Evolutionary conservation across 2,329 filamentous ascomycete genomes (phyloP).

Genomic region (Talaromyces atroroseus): DNA sequence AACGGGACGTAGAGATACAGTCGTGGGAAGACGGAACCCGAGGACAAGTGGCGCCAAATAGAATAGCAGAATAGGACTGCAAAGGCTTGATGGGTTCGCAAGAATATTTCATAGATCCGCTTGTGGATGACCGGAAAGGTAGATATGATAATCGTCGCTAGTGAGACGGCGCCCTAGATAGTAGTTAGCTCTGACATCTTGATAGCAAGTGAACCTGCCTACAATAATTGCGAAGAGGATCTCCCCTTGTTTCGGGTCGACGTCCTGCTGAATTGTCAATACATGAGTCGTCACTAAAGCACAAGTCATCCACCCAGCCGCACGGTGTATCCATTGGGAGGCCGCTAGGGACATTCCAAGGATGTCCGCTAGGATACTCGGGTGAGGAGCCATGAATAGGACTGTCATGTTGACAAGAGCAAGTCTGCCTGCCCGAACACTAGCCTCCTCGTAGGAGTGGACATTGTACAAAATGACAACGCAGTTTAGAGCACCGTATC

Average conservation of each 20-base stretch:
- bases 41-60: conserved; percentile 19
- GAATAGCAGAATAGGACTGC: conserved; percentile 19
- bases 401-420: conserved; percentile 20
- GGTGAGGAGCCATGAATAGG: conserved; percentile 17
- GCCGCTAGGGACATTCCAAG: conserved; percentile 16
- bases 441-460: not conserved
- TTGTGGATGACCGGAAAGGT: conserved; percentile 19
- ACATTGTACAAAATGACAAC: not conserved
- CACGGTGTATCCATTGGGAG: conserved; percentile 18
- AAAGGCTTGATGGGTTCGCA: conserved; percentile 20
- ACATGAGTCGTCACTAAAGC: conserved; percentile 17
- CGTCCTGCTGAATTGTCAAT: not conserved
- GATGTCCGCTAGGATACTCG: conserved; percentile 17
- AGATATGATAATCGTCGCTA: conserved; percentile 18
- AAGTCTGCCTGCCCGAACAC: conserved; percentile 14
- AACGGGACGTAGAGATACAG: conserved; percentile 20
- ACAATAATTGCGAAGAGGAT: conserved; percentile 8
- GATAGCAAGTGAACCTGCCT: not conserved
- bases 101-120: conserved; percentile 23
- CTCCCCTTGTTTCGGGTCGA: too few relatives aligned
- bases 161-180: conserved; percentile 14
- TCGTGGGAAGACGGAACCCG: conserved; percentile 9
- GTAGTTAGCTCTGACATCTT: conserved; percentile 10
- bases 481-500: not conserved
- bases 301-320: conserved; percentile 18